Evolutionary conservation across 352 stramenopile genomes (phyloP).

Genomic region (Phytophthora multivora): DNA sequence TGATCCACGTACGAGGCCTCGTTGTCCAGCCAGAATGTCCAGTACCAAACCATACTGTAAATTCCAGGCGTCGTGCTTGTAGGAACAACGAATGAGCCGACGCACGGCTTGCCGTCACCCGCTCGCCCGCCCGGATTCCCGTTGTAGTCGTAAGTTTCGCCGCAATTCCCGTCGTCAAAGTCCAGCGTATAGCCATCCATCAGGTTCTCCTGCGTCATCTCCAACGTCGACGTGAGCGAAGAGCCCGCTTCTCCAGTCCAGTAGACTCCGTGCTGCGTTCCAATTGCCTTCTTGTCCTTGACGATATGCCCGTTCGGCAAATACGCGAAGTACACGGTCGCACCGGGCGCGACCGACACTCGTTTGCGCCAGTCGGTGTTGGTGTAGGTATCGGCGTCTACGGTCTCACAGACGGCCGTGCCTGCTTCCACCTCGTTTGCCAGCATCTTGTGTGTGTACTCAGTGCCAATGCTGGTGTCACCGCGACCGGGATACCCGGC

Average conservation of each 20-base stretch:
- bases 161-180: constrained; percentile 69
- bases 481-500: constrained; percentile 65
- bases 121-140: constrained; percentile 52
- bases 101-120: constrained; percentile 65
- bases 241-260: constrained; percentile 54
- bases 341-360: constrained; percentile 40
- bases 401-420: constrained; percentile 48
- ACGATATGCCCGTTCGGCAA: constrained; percentile 64
- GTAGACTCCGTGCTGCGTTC: constrained; percentile 67
- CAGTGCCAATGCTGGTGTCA: constrained; percentile 48
- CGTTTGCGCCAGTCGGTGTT: constrained; percentile 58
- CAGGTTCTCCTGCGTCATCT: constrained; percentile 56
- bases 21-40: constrained; percentile 69
- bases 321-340: constrained; percentile 56
- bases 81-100: constrained; percentile 57
- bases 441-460: constrained; percentile 74
- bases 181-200: constrained; percentile 49
- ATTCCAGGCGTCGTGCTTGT: constrained; percentile 44
- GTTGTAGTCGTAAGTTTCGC: constrained; percentile 51
- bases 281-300: constrained; percentile 71
- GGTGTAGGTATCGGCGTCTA: constrained; percentile 62
- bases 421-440: constrained; percentile 63
- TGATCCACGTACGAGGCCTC: constrained; percentile 53
- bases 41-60: constrained; percentile 79
- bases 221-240: constrained; percentile 45